A percentile compares a stretch with the other conserved stretches of the same genome.
These are phyloP conservation scores for Didymella pomorum DNA, from an alignment of 2,329 filamentous ascomycete species.

Conservation along the genomic window DNA sequence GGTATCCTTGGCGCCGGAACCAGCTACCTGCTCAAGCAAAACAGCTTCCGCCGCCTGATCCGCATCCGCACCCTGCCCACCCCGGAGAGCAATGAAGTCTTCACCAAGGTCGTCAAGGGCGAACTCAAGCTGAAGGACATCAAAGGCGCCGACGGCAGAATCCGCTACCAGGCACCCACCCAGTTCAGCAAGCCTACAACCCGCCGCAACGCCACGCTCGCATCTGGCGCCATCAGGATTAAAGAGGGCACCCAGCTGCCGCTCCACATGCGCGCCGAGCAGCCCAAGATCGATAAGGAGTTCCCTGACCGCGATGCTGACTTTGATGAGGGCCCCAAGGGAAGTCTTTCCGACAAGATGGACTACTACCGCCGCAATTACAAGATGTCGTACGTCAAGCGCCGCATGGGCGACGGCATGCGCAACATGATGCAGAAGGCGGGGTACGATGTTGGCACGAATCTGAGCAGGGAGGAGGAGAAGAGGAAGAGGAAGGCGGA, in stretches of 20 bases:
- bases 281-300: constrained; percentile 25
- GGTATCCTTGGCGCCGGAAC: constrained; percentile 52
- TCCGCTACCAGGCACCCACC: constrained; percentile 41
- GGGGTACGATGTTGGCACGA: constrained; percentile 29
- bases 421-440: constrained; percentile 24
- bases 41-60: constrained; percentile 49
- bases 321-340: constrained; percentile 33
- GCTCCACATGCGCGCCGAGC: constrained; percentile 32
- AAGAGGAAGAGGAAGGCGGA: constrained; percentile 41
- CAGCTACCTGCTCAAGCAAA: constrained; percentile 49
- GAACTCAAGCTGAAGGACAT: constrained; percentile 37
- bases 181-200: constrained; percentile 17
- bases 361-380: constrained; percentile 42
- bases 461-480: constrained; percentile 29
- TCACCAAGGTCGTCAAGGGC: constrained; percentile 37
- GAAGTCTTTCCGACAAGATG: constrained; percentile 30
- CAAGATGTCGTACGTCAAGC: constrained; percentile 29
- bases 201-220: constrained; percentile 26
- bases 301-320: constrained; percentile 35
- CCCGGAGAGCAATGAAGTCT: constrained; percentile 36
- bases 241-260: constrained; percentile 36
- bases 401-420: constrained; percentile 25
- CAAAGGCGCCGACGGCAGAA: constrained; percentile 35
- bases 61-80: constrained; percentile 44
- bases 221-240: constrained; percentile 31